These are phyloP conservation scores for Monarda citriodora DNA, from an alignment of 305 asterid species.

Conservation along the genomic window DNA sequence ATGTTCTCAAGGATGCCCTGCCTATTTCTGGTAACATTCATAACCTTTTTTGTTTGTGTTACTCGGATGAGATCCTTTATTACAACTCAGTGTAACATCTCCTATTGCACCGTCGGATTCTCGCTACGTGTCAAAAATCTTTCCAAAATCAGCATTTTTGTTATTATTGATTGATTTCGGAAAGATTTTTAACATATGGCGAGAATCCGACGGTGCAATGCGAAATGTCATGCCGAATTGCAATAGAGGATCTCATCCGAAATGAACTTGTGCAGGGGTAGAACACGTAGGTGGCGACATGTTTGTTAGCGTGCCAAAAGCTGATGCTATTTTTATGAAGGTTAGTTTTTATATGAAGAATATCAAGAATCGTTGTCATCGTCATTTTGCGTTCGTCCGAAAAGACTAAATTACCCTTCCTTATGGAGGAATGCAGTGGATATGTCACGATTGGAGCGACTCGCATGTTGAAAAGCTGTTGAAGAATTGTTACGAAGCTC, in stretches of 20 bases:
- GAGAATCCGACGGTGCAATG: too few species aligned
- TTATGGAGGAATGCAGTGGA: slow-evolving; percentile 21
- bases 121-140: too few species aligned
- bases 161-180: not conserved
- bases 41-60: too few species aligned
- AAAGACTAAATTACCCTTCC: too few species aligned
- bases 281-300: slow-evolving; percentile 23
- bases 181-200: too few species aligned
- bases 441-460: slow-evolving; percentile 38
- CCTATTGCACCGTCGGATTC: too few species aligned
- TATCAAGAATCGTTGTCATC: too few species aligned
- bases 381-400: too few species aligned
- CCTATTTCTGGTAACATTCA: not conserved
- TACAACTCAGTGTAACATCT: too few species aligned
- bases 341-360: not conserved
- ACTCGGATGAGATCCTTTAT: too few species aligned
- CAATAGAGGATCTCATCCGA: too few species aligned
- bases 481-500: not conserved
- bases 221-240: too few species aligned
- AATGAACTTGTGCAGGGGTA: not conserved
- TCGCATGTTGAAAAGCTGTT: slow-evolving; percentile 15
- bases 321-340: slow-evolving; percentile 30
- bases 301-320: slow-evolving; percentile 41
- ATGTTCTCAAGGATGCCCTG: slow-evolving; percentile 3
- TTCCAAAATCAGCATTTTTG: not conserved